These are phyloP conservation scores for Exsudoporus floridanus DNA, from an alignment of 1,284 basidiomycete species.

Conservation along the genomic window DNA sequence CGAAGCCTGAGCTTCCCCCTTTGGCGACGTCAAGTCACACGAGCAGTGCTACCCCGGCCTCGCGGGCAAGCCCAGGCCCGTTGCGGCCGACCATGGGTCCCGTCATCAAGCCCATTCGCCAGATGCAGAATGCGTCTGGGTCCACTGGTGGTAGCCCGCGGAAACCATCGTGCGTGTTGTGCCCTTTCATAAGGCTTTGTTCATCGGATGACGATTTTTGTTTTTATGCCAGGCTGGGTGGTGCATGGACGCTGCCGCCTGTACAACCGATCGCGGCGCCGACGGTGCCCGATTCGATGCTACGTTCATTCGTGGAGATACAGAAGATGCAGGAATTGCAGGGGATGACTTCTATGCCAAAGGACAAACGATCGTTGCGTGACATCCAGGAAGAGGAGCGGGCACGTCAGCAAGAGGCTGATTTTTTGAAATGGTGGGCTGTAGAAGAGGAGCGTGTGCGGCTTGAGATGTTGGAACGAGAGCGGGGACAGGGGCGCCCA, in stretches of 20 bases:
- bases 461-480: slow-evolving; percentile 10
- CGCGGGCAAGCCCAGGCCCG: slow-evolving; percentile 16
- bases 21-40: not conserved
- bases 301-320: slow-evolving; percentile 77
- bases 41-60: not conserved
- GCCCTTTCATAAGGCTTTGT: not conserved
- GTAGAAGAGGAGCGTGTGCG: slow-evolving; percentile 70
- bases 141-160: slow-evolving; percentile 31
- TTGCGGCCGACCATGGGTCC: slow-evolving; percentile 49
- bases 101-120: slow-evolving; percentile 56
- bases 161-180: slow-evolving; percentile 49
- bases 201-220: not conserved
- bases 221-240: slow-evolving; percentile 30
- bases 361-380: slow-evolving; percentile 63
- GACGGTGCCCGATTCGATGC: slow-evolving; percentile 29
- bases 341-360: slow-evolving; percentile 37
- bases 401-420: slow-evolving; percentile 69
- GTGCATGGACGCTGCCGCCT: slow-evolving; percentile 58
- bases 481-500: not conserved
- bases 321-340: slow-evolving; percentile 74
- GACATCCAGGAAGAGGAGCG: slow-evolving; percentile 86
- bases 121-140: slow-evolving; percentile 34
- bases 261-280: slow-evolving; percentile 44
- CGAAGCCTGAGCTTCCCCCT: not conserved
- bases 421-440: slow-evolving; percentile 85